Base-by-base conservation (phyloP, 148 eudicot genomes). In the Polygonum maritimum region DNA sequence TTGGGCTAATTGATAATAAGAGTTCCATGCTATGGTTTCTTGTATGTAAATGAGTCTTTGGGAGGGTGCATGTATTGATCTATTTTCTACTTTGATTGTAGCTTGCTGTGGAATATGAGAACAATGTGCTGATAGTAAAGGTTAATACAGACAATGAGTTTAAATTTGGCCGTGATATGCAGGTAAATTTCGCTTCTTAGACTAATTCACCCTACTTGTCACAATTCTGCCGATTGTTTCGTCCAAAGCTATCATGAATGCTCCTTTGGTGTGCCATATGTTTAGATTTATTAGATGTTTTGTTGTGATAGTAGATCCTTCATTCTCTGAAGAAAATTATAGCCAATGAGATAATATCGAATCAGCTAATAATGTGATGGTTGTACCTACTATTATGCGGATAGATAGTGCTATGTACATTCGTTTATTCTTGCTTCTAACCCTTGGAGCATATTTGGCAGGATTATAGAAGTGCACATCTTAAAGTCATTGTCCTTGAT, bases 71-170 rank as follows among this genome's bases (percentile, higher is more conserved):
- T 36, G 21, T 65, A 65, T 36, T 35, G 19, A 65, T 65, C 35
- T 4, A 5, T 60, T 36, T 65, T 65, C 44, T 35, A 12, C 41
- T 36, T 36, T 14, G 77, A 49, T 51, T 71, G 71, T 87, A 95
- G 99, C 94, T 92, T 76, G 96, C 96, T 54, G 97, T 95, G 65
- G 99, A 95, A 84, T 92, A 95, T 45, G 97, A 92, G 85, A 86
- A 76, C 71, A 90, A 86, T 76, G 91, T 88, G 49, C 8, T 88
- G 52, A 88, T 95, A 40, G 90, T 95, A 78, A 95, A 95, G 85
- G 97, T 95, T 58, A 92, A 95, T 81, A 95, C 99, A 2, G 99
- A 95, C 80, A 93, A 95, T 62, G 99, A 95, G 84, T 92, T 90
- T 74, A 91, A 92, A 83, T 95, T 95, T 80, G 92, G 97, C 47